Evolutionary conservation across 2,329 filamentous ascomycete genomes (phyloP), one percentile per base, ranked within the genome.

Genomic region (Fusarium sp.): DNA sequence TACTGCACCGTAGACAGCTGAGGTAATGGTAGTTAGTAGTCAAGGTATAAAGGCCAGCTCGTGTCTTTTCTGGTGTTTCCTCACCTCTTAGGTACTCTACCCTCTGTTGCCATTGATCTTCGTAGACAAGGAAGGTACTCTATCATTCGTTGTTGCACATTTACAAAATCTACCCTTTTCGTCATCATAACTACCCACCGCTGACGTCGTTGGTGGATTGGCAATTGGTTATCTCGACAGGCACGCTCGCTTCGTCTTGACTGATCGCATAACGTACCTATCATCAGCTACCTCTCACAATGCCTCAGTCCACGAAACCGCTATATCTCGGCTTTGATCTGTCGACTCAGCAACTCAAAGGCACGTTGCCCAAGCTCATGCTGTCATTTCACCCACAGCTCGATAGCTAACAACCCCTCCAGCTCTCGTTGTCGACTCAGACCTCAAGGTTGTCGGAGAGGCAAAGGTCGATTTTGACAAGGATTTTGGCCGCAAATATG

Each of bases 321-420:
- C 81, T 96, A 60, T 97, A 96, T 74, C 83, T 97, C 72, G 95
- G 95, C 59, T 93, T 98, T 76, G 95, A 99, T 79, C 88, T 98
- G 58, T 97, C 93, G 39, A 98, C 95, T 55, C 95, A 98, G 77
- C 94, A 98, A 76, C 85, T 98, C 55, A 98, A 99, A 85, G 93
- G 92, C 88, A 77, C 13, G 64, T 45, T 13, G n/a, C 8, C 13
- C 22, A 25, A 13, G 39, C 32, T 25, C 36, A 8, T 34, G 19
- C 19, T 24, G 35, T 26, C 25, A 9, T 19, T 19, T 19, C 19
- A 19, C 22, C 39, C 15, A 11, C n/a, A 39, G 11, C 24, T 38
- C 11, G 25, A 41, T 41, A 24, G 41, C 58, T 64, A 57, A 63
- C 51, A 36, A 31, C n/a, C 24, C 29, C 8, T 15, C 15, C 69